Conservation (phyloP, 2,329 filamentous ascomycete genomes). For the Fusarium sp. region DNA sequence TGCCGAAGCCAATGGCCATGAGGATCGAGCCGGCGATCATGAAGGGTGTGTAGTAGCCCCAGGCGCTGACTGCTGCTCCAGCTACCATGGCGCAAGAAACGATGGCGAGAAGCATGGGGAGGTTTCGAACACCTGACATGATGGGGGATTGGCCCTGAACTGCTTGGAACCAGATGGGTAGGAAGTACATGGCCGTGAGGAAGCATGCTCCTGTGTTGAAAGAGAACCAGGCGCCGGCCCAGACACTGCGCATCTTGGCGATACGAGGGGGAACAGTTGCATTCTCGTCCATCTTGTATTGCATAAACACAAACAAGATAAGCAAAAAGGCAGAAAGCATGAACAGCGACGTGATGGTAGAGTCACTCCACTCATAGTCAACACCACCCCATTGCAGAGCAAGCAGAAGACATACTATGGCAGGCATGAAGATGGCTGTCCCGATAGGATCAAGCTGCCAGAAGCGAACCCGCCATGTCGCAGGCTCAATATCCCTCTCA, state of each 20-base stretch:
- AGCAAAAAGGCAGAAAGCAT: slow-evolving; percentile 49
- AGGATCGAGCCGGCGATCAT: slow-evolving; percentile 53
- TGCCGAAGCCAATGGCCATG: slow-evolving; percentile 53
- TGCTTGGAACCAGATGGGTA: slow-evolving; percentile 60
- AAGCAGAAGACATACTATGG: slow-evolving; percentile 59
- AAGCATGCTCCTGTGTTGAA: slow-evolving; percentile 54
- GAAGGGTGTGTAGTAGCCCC: slow-evolving; percentile 59
- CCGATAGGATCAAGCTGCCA: slow-evolving; percentile 48
- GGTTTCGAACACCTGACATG: slow-evolving; percentile 54
- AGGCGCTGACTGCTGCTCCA: slow-evolving; percentile 50
- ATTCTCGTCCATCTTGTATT: slow-evolving; percentile 53
- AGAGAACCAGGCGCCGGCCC: slow-evolving; percentile 49
- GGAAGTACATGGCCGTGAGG: slow-evolving; percentile 51
- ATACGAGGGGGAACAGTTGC: slow-evolving; percentile 59
- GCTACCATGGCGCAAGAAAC: slow-evolving; percentile 51
- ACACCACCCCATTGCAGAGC: slow-evolving; percentile 63
- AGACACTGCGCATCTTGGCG: slow-evolving; percentile 54
- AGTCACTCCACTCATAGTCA: slow-evolving; percentile 48
- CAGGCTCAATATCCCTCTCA: slow-evolving; percentile 38
- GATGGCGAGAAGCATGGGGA: slow-evolving; percentile 54
- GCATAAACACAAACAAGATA: slow-evolving; percentile 52
- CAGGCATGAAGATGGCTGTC: slow-evolving; percentile 48
- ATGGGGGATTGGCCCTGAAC: slow-evolving; percentile 55
- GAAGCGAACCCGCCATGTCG: slow-evolving; percentile 41
- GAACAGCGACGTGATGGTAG: slow-evolving; percentile 45